A percentile compares a stretch with the other conserved stretches of the same genome.
Conservation (phyloP, 305 asterid genomes). For the Nicotiana rustica region DNA sequence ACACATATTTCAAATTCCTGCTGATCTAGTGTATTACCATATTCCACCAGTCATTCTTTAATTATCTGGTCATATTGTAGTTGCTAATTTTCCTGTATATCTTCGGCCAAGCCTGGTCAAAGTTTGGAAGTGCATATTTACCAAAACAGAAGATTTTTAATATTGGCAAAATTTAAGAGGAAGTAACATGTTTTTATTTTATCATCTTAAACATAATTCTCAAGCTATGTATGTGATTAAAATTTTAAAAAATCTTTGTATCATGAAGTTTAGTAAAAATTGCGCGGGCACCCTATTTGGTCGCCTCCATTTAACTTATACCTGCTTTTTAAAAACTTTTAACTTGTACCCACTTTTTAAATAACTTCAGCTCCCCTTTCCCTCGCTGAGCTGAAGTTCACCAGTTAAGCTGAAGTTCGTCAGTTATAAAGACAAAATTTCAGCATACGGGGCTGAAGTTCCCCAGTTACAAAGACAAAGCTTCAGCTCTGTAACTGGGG, state of each 20-base stretch:
- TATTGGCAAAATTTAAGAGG: neutral
- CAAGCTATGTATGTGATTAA: neutral
- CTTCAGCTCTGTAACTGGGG: no score
- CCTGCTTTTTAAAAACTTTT: no score
- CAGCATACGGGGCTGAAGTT: no score
- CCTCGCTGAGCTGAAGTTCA: no score
- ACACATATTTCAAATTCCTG: neutral
- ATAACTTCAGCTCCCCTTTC: no score
- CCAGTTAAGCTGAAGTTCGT: no score
- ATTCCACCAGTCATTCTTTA: slow-evolving; percentile 16
- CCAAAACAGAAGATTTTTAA: neutral
- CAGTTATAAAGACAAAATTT: no score
- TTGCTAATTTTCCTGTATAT: neutral
- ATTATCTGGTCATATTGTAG: neutral
- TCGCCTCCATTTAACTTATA: no score
- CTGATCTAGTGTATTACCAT: slow-evolving; percentile 6
- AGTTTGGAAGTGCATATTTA: slow-evolving; percentile 10
- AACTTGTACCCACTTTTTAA: no score
- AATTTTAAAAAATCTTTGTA: neutral
- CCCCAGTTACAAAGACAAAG: no score
- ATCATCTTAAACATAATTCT: neutral
- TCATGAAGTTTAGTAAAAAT: neutral
- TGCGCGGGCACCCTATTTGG: no score
- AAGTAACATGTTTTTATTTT: neutral
- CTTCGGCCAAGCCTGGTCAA: neutral